Evolutionary conservation across 768 basidiomycete species (phyloP).

Genomic region (Phanerochaete sordida): DNA sequence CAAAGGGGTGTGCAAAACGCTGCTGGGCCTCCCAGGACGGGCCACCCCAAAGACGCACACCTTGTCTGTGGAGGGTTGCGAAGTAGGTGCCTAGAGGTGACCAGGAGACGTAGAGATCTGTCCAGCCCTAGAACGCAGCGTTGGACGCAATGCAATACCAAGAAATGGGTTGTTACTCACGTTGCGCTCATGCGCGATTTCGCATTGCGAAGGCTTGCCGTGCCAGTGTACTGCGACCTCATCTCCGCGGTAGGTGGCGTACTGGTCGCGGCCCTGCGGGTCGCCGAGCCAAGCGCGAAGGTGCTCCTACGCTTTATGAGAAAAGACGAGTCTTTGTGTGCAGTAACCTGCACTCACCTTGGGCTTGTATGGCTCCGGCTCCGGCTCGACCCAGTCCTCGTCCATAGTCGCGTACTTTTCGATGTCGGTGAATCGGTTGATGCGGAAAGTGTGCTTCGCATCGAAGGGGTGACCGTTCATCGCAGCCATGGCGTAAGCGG

Average conservation of each 20-base stretch:
- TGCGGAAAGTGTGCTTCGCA: conserved; percentile 76
- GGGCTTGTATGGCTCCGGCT: conserved; percentile 66
- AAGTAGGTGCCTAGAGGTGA: conserved; percentile 95
- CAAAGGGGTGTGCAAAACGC: conserved; percentile 92
- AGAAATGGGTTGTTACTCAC: conserved; percentile 39
- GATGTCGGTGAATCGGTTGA: conserved; percentile 88
- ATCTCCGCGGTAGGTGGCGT: conserved; percentile 89
- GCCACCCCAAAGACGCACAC: conserved; percentile 95
- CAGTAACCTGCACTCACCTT: conserved; percentile 46
- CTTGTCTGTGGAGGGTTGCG: conserved; percentile 90
- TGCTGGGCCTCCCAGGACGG: conserved; percentile 84
- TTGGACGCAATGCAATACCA: conserved; percentile 13
- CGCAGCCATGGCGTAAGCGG: conserved; percentile 57
- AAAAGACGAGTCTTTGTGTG: not conserved
- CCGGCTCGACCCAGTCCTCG: conserved; percentile 75
- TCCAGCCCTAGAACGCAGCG: conserved; percentile 70
- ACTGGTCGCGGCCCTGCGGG: conserved; percentile 90
- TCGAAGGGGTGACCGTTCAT: conserved; percentile 85
- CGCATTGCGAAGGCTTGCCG: conserved; percentile 83
- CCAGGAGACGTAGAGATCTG: conserved; percentile 95
- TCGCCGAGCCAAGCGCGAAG: conserved; percentile 94
- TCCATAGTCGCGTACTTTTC: conserved; percentile 77
- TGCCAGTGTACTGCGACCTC: conserved; percentile 92
- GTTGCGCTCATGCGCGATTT: conserved; percentile 69
- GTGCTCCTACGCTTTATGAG: conserved; percentile 67